These are phyloP conservation scores for Solanum chacoense DNA, from an alignment of 305 asterid species.

Conservation along the genomic window DNA sequence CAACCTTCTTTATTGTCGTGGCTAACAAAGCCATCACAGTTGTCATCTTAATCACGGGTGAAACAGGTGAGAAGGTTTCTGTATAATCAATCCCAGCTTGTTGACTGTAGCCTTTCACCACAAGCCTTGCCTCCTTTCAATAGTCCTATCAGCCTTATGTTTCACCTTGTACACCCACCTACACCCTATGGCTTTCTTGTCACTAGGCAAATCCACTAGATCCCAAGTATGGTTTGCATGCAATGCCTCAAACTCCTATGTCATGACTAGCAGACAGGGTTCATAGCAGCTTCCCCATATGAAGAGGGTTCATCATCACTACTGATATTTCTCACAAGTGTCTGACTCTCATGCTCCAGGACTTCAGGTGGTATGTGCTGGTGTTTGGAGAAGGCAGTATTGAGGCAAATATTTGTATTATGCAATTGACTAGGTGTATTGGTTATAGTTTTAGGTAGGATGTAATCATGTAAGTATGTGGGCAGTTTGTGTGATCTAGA, in stretches of 20 bases:
- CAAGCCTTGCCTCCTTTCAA: background rate
- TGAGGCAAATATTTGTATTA: no score
- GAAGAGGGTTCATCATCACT: background rate
- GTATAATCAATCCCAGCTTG: background rate
- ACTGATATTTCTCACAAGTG: background rate
- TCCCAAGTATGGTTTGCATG: background rate
- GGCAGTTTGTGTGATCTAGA: no score
- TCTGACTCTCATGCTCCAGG: background rate
- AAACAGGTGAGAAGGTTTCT: background rate
- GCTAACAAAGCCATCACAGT: no score
- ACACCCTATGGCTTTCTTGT: background rate
- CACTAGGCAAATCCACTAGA: background rate
- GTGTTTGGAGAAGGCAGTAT: background rate
- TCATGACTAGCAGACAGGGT: background rate
- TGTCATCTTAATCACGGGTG: background rate
- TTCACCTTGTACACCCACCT: no score
- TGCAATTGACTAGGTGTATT: no score
- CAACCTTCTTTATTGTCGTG: no score
- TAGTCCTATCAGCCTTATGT: background rate
- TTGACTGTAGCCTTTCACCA: background rate
- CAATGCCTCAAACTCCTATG: background rate
- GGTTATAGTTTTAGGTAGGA: no score
- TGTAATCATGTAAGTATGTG: no score
- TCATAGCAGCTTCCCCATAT: background rate
- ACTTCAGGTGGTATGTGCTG: background rate